Conservation (phyloP, 805 yeast species). For the Sugiyamaella valdiviana region DNA sequence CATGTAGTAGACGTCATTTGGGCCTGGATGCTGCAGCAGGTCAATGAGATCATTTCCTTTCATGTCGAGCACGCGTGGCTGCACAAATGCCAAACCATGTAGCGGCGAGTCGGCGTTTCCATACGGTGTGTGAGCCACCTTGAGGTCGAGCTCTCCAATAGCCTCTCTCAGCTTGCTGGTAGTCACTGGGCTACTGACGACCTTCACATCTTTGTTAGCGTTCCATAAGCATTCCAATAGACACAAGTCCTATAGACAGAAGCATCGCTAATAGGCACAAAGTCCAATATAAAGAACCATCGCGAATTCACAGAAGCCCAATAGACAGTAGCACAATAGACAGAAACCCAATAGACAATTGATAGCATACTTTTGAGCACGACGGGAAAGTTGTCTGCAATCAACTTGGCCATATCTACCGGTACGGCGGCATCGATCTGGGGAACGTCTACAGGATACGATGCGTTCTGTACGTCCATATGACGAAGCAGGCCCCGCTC, state of each 20-base stretch:
- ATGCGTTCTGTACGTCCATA: slow-evolving; percentile 21
- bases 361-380: slow-evolving; percentile 9
- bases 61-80: slow-evolving; percentile 27
- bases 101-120: slow-evolving; percentile 38
- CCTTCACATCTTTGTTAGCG: too few relatives aligned
- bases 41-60: slow-evolving; percentile 24
- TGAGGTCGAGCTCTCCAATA: slow-evolving; percentile 11
- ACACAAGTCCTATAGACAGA: too few relatives aligned
- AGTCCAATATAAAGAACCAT: too few relatives aligned
- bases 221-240: too few relatives aligned
- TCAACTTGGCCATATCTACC: slow-evolving; percentile 8
- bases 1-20: slow-evolving; percentile 28
- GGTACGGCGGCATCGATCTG: slow-evolving; percentile 4
- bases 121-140: slow-evolving; percentile 31
- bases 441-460: slow-evolving; percentile 15
- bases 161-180: background rate
- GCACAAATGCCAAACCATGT: slow-evolving; percentile 26
- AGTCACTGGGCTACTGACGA: too few relatives aligned
- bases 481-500: slow-evolving; percentile 16
- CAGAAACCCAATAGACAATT: too few relatives aligned
- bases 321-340: too few relatives aligned
- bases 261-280: too few relatives aligned
- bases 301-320: too few relatives aligned
- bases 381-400: slow-evolving; percentile 17
- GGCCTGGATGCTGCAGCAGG: slow-evolving; percentile 6